Percentiles rank a stretch among this genome's conserved stretches.
Conservation (phyloP, 2,329 filamentous ascomycete species). For the Incumbomyces delicatus region DNA sequence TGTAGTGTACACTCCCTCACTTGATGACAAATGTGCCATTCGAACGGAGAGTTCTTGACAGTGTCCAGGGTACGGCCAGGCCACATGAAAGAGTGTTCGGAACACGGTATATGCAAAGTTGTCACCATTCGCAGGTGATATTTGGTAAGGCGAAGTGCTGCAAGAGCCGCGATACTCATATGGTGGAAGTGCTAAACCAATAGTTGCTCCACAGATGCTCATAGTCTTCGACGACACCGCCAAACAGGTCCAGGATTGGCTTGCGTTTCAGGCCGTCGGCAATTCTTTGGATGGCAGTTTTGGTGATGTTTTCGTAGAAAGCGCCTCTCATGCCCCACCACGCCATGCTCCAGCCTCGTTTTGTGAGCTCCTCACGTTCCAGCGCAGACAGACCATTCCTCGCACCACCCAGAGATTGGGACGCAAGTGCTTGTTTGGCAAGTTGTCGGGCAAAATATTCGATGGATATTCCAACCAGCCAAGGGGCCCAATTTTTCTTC, state of each 20-base stretch:
- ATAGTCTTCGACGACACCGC: constrained; percentile 86
- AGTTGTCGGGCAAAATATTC: constrained; percentile 87
- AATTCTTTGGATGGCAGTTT: constrained; percentile 33
- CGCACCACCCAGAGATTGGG: constrained; percentile 58
- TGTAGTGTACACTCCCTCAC: too few relatives aligned
- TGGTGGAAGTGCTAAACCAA: constrained; percentile 66
- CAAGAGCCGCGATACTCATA: constrained; percentile 25
- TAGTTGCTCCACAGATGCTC: constrained; percentile 98
- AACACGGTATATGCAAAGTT: too few relatives aligned
- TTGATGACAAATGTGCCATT: too few relatives aligned
- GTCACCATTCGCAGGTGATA: too few relatives aligned
- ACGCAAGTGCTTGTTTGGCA: constrained; percentile 54
- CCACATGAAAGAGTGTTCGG: too few relatives aligned
- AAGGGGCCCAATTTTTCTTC: constrained; percentile 80
- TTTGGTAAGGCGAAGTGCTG: too few relatives aligned
- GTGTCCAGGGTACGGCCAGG: too few relatives aligned
- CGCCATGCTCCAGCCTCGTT: constrained; percentile 77
- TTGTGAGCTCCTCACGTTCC: constrained; percentile 81
- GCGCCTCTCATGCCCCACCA: constrained; percentile 98
- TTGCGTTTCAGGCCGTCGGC: constrained; percentile 61
- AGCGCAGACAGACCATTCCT: constrained; percentile 64
- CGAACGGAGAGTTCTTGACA: too few relatives aligned
- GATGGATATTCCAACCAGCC: constrained; percentile 74
- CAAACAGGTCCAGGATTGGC: constrained; percentile 69
- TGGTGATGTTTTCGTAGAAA: constrained; percentile 86